Percentiles rank a stretch among this genome's conserved stretches.
Conservation (phyloP, 495 filamentous ascomycete species). For the Pseudomonodictys pantanalensis region DNA sequence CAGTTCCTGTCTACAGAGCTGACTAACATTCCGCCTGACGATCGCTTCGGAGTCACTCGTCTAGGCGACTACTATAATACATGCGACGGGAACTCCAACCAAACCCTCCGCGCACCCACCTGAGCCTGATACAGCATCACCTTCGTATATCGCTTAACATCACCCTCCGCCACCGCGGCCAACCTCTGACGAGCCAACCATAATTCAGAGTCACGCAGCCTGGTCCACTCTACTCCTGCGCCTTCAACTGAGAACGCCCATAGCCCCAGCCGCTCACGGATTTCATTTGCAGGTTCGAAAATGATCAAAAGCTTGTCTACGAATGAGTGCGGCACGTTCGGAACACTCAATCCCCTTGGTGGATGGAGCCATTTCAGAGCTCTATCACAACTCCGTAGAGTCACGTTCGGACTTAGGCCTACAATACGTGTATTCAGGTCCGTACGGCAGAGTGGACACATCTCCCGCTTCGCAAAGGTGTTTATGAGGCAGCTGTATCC, state of each 20-base stretch:
- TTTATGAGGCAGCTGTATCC: conserved; percentile 1
- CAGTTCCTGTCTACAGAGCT: no score
- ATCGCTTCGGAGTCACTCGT: neutral
- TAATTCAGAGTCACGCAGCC: neutral
- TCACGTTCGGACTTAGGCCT: neutral
- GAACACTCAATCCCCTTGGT: neutral
- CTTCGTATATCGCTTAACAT: neutral
- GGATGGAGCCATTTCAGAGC: neutral
- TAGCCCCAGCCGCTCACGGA: neutral
- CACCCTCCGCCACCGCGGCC: neutral
- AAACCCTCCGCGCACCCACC: neutral
- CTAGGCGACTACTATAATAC: neutral
- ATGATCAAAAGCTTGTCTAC: conserved; percentile 1
- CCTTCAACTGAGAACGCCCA: neutral
- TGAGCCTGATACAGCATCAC: neutral
- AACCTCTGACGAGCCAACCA: conserved; percentile 9
- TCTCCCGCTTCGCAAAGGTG: neutral
- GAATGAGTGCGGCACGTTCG: neutral
- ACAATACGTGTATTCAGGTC: neutral
- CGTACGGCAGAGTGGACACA: conserved; percentile 5
- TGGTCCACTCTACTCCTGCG: neutral
- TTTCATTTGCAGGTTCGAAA: neutral
- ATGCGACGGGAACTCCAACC: neutral
- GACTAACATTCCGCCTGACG: neutral
- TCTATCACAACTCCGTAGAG: neutral